Evolutionary conservation across 2,329 filamentous ascomycete genomes (phyloP), one percentile per base, ranked within the genome.

Genomic region (Microsporum canis): DNA sequence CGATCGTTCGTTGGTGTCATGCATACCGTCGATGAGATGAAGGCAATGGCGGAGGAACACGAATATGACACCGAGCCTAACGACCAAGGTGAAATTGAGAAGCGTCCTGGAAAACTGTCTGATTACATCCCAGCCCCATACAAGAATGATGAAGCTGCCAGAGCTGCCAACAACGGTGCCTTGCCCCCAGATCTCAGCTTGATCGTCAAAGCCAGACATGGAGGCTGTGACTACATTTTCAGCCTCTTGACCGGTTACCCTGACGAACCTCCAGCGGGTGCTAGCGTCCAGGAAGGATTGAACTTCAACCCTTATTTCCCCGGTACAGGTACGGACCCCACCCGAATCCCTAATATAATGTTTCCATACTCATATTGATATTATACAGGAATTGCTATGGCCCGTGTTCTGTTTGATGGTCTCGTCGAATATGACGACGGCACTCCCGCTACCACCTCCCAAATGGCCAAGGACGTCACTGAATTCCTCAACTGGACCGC

Each of bases 221-320:
- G 92, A 74, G 94, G 94, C 76, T 95, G 90, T 84, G 83, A 99
- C 81, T 99, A 99, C 84, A 90, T 99, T 80, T 99, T 97, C 85
- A 90, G 82, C 76, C 83, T 99, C 76, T 80, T 99, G 73, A 99
- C 94, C 61, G 94, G 94, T 69, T 99, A 99, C 79, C 94, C 94
- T 63, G 94, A 99, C 69, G 94, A 99, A 79, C 83, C 90, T 63
- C 94, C 94, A 60, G 89, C 94, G 58, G 94, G 94, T 74, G 91
- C 89, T 65, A 80, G 83, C 70, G 88, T 99, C 63, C 87, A 86
- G 70, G 85, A 86, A 64, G 94, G 94, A 72, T 86, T 99, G 78
- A 96, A 97, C 86, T 99, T 99, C 86, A 99, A 99, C 85, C 94
- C 94, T 64, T 99, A 96, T 84, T 99, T 99, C 87, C 94, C 94